Evolutionary conservation across 176 grass and related monocot species (phyloP).

Genomic region (Oryza brachyantha): DNA sequence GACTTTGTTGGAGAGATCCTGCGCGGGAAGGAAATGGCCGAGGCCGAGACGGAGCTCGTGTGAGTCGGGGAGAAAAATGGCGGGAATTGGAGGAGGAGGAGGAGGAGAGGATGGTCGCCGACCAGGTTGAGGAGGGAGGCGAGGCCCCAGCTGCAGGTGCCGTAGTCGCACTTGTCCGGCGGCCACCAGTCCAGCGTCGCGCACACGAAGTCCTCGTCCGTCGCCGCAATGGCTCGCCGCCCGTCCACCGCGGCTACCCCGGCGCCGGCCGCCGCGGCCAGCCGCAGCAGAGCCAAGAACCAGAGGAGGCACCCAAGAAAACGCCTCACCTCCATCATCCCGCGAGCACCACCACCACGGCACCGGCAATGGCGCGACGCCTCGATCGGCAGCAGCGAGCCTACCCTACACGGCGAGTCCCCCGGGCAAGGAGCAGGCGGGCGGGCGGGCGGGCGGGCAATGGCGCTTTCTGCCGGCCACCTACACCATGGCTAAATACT

Average conservation of each 20-base stretch:
- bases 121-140: slow-evolving; percentile 87
- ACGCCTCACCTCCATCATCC: not conserved
- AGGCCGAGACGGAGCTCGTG: not conserved
- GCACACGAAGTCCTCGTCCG: slow-evolving; percentile 80
- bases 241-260: slow-evolving; percentile 41
- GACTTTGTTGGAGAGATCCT: slow-evolving; percentile 83
- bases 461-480: slow-evolving; percentile 14
- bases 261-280: not conserved
- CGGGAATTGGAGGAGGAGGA: not conserved
- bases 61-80: not conserved
- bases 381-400: no score
- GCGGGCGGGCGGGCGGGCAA: not conserved
- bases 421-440: not conserved
- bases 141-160: slow-evolving; percentile 83
- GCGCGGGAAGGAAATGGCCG: no score
- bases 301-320: slow-evolving; percentile 27
- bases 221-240: slow-evolving; percentile 50
- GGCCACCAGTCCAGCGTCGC: slow-evolving; percentile 99
- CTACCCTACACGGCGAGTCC: not conserved
- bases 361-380: not conserved
- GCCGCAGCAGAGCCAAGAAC: slow-evolving; percentile 45
- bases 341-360: not conserved
- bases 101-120: not conserved
- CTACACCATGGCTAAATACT: slow-evolving; percentile 34
- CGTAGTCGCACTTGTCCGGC: slow-evolving; percentile 95